Evolutionary conservation across 2,329 filamentous ascomycete genomes (phyloP), one percentile per base, ranked within the genome.

Genomic region (Sclerotinia trifoliorum): DNA sequence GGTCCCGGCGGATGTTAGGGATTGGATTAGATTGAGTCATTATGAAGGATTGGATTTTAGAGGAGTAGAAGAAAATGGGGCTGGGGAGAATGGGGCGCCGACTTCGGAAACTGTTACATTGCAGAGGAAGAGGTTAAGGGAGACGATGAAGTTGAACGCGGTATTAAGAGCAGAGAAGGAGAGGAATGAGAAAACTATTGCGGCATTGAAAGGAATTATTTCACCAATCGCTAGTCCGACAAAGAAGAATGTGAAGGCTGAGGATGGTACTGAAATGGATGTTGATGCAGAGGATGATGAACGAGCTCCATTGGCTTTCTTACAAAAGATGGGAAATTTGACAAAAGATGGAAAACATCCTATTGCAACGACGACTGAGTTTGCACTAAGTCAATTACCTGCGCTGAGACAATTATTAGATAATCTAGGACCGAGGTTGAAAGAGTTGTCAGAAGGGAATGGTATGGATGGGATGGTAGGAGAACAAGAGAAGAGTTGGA

Each of bases 371-470:
- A 92, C 91, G 24, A 86, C 90, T 0, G 85, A 87, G 21, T 97
- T 97, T 78, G 88, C 92, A 0, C 83, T 96, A 26, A 91, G 90
- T 2, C 94, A 98, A 77, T 83, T 97, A 26, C 92, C 93, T 39
- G 88, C 92, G 0, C 82, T 99, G 57, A 88, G 91, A 69, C 81
- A 87, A 10, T 82, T 96, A 10, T 81, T 97, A 61, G 83, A 86
- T 13, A 84, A 85, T 17, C 81, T 97, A 48, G 82, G 88, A 70
- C 88, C 91, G 0, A 87, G 89, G 69, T 80, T 96, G 39, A 78
- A 79, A 6, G 77, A 78, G 7, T 71, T 86, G 65, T 74, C 77
- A 0, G 77, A 78, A 39, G 78, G 77, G 42, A 78, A 80, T 68
- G 74, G 74, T 78, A 83, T 71, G 70, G 75, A 73, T n/a, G 74